Conservation (phyloP, 495 filamentous ascomycete genomes). For the Penicillium flavigenum region DNA sequence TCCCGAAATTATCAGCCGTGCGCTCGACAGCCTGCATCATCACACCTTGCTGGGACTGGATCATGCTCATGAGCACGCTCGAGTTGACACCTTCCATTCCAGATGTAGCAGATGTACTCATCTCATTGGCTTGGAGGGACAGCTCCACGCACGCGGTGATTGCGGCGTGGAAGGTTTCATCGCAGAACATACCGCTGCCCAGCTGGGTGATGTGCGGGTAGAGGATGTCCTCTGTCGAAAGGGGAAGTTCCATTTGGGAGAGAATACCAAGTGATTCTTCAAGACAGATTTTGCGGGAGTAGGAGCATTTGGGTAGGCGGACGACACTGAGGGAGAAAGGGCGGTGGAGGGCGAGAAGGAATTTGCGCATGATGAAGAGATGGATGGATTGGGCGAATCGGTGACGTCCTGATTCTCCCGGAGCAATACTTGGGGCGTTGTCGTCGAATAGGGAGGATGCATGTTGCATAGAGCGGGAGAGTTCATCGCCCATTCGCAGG, state of each 20-base stretch:
- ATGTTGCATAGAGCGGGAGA: conserved; percentile 38
- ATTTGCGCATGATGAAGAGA: conserved; percentile 50
- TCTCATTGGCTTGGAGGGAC: conserved; percentile 35
- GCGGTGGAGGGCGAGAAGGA: conserved; percentile 52
- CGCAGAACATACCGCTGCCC: conserved; percentile 39
- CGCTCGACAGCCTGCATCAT: conserved; percentile 40
- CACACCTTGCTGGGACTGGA: conserved; percentile 39
- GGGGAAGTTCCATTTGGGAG: conserved; percentile 40
- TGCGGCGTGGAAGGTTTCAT: conserved; percentile 42
- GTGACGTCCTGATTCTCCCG: conserved; percentile 24
- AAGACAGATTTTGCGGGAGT: conserved; percentile 54
- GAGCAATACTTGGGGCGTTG: conserved; percentile 22
- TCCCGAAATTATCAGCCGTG: conserved; percentile 34
- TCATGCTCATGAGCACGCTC: conserved; percentile 36
- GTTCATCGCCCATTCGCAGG: conserved; percentile 43
- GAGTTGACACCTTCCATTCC: conserved; percentile 24
- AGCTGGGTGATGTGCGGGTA: conserved; percentile 38
- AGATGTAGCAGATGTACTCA: conserved; percentile 16
- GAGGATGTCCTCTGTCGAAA: conserved; percentile 18
- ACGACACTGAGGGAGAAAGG: conserved; percentile 52
- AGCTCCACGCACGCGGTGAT: conserved; percentile 41
- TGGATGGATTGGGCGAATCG: conserved; percentile 38
- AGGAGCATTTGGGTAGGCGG: conserved; percentile 52
- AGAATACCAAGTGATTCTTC: conserved; percentile 53
- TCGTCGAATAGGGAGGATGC: conserved; percentile 29